Conservation (phyloP, 768 basidiomycete genomes). For the Tylopilus felleus region DNA sequence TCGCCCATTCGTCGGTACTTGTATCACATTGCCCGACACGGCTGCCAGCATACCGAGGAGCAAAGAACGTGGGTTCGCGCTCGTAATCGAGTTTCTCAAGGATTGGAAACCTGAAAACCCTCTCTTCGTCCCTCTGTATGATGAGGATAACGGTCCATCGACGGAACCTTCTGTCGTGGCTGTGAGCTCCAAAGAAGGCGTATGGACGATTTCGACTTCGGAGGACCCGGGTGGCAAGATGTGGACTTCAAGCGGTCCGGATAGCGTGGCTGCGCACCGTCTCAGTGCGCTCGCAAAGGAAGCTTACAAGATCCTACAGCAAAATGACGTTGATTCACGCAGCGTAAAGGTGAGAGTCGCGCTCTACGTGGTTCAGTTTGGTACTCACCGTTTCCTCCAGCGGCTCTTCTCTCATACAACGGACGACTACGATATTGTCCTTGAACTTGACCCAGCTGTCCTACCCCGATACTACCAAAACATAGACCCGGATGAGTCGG, state of each 20-base stretch:
- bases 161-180: slow-evolving; percentile 23
- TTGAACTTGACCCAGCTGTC: slow-evolving; percentile 63
- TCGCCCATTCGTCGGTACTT: slow-evolving; percentile 61
- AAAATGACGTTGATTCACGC: slow-evolving; percentile 45
- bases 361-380: neutral
- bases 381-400: slow-evolving; percentile 37
- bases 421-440: slow-evolving; percentile 80
- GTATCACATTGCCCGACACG: slow-evolving; percentile 30
- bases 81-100: slow-evolving; percentile 66
- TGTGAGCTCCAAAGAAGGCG: slow-evolving; percentile 39
- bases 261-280: slow-evolving; percentile 69
- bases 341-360: slow-evolving; percentile 54
- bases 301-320: slow-evolving; percentile 58
- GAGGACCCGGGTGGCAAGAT: slow-evolving; percentile 67
- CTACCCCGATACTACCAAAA: slow-evolving; percentile 78
- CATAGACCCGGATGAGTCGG: slow-evolving; percentile 46
- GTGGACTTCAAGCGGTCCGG: slow-evolving; percentile 73
- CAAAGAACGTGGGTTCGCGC: slow-evolving; percentile 77
- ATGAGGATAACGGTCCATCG: slow-evolving; percentile 29
- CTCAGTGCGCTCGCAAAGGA: slow-evolving; percentile 72
- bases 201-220: slow-evolving; percentile 80
- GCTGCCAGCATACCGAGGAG: slow-evolving; percentile 58
- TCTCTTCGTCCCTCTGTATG: slow-evolving; percentile 71
- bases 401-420: slow-evolving; percentile 82
- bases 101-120: slow-evolving; percentile 84